Base-by-base conservation (phyloP, 441 rosid genomes). In the Capsella rubella region DNA sequence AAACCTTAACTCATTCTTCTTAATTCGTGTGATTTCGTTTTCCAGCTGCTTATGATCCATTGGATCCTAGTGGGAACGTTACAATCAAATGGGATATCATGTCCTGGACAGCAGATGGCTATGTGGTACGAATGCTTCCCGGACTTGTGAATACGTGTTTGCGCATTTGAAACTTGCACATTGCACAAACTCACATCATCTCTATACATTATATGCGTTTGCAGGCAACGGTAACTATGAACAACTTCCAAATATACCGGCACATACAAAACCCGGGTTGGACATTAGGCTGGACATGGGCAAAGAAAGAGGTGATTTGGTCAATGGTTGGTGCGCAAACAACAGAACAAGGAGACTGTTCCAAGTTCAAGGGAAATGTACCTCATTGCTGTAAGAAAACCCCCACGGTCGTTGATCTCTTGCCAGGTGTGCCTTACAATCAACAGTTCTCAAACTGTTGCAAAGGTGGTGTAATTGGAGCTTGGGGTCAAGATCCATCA, bases 261-360 rank as follows among this genome's bases (percentile, higher is more conserved):
- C 95, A 91, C 85, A 87, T 93, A 60, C 82, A 78, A 78, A 85
- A 71, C 80, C 97, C 97, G 0, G 93, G 98, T 1, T 93, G 98
- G 97, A 88, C 85, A 43, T 31, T 93, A n/a, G 90, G 95, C 3
- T 93, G 98, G 98, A 78, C 91, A 61, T 93, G 97, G 98, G 89
- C 90, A 6, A 89, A 91, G 80, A 89, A 91, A 74, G 97, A 93
- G 76, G 85, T 93, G 64, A 86, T 91, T 61, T 89, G 93, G 97
- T 77, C 91, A 50, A 83, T 91, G 87, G 81, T 75, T 21, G 98
- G 97, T 15, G 87, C 97, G 14, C 96, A 93, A 78, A 82, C 98
- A n/a, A 85, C 90, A 1, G 97, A 93, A 67, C 98, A 93, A 83
- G 98, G 98, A 34, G 97, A 93, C 58, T 93, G 98, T 74, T 90